These are phyloP conservation scores for Rhododendron ovatum DNA, from an alignment of 148 eudicot genomes.

Conservation along the genomic window DNA sequence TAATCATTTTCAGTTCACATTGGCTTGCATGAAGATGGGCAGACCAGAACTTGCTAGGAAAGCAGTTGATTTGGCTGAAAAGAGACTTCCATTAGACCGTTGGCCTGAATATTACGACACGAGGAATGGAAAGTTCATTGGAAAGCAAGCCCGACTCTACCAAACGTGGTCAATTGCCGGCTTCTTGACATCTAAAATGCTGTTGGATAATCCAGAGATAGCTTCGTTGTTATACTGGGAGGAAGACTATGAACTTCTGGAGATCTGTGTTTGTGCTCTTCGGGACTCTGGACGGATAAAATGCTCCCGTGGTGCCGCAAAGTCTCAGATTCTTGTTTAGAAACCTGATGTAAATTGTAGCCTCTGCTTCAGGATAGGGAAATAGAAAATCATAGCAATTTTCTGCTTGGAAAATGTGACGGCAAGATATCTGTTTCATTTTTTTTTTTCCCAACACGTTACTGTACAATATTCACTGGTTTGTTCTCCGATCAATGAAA, in stretches of 20 bases:
- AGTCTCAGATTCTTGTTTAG: constrained; percentile 53
- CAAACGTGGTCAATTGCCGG: constrained; percentile 95
- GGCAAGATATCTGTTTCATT: not conserved
- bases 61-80: constrained; percentile 63
- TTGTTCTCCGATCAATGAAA: constrained; percentile 7
- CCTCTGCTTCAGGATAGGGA: not conserved
- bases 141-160: constrained; percentile 81
- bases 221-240: constrained; percentile 78
- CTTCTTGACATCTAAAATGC: constrained; percentile 63
- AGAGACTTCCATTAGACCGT: constrained; percentile 45
- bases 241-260: constrained; percentile 87
- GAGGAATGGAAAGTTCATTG: constrained; percentile 64
- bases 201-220: constrained; percentile 63
- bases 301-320: constrained; percentile 78
- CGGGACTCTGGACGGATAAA: constrained; percentile 50
- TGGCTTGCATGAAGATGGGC: constrained; percentile 94
- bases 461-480: not conserved
- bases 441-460: not conserved
- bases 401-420: not conserved
- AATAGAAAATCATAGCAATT: not conserved
- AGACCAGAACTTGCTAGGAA: constrained; percentile 63
- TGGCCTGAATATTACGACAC: constrained; percentile 98
- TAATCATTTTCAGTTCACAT: constrained; percentile 54
- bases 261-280: constrained; percentile 73
- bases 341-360: not conserved